A percentile compares a stretch with the other conserved stretches of the same genome.
Conservation (phyloP, 2,329 filamentous ascomycete genomes). For the Bisporella sp. region DNA sequence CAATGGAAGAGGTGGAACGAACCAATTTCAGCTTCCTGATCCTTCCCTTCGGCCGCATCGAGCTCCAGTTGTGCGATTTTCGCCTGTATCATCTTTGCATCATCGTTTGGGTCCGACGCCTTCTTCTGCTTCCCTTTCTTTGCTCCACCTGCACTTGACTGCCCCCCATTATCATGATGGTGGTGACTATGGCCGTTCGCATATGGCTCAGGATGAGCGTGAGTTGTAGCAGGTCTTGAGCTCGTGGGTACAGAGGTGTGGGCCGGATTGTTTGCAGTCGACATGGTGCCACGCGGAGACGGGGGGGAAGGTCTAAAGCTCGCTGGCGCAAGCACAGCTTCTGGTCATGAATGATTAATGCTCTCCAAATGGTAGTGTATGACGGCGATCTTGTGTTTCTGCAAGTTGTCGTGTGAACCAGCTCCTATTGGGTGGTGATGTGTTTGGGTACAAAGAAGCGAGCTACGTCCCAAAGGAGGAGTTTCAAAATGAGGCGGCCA, state of each 20-base stretch:
- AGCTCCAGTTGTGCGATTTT: conserved; percentile 94
- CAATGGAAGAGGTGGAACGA: conserved; percentile 31
- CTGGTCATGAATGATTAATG: conserved; percentile 4
- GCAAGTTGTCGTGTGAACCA: background rate
- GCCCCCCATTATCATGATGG: conserved; percentile 32
- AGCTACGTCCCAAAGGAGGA: too few relatives aligned
- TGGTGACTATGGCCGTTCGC: conserved; percentile 31
- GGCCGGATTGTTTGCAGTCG: conserved; percentile 28
- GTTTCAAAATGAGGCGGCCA: too few relatives aligned
- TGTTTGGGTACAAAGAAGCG: too few relatives aligned
- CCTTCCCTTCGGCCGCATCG: conserved; percentile 87
- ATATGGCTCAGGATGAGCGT: conserved; percentile 22
- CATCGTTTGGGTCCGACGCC: conserved; percentile 75
- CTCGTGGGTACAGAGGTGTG: conserved; percentile 30
- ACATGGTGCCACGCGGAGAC: conserved; percentile 19
- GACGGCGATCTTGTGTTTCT: conserved; percentile 6
- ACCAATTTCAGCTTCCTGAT: conserved; percentile 95
- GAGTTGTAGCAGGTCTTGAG: conserved; percentile 22
- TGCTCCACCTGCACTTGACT: conserved; percentile 41
- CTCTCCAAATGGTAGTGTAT: background rate
- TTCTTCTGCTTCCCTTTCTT: conserved; percentile 88
- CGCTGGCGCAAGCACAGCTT: conserved; percentile 18
- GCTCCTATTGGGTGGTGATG: background rate
- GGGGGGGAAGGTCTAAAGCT: conserved; percentile 6
- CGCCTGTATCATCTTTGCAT: conserved; percentile 82